Evolutionary conservation across 768 basidiomycete genomes (phyloP).

Genomic region (Mycena capillaripes): DNA sequence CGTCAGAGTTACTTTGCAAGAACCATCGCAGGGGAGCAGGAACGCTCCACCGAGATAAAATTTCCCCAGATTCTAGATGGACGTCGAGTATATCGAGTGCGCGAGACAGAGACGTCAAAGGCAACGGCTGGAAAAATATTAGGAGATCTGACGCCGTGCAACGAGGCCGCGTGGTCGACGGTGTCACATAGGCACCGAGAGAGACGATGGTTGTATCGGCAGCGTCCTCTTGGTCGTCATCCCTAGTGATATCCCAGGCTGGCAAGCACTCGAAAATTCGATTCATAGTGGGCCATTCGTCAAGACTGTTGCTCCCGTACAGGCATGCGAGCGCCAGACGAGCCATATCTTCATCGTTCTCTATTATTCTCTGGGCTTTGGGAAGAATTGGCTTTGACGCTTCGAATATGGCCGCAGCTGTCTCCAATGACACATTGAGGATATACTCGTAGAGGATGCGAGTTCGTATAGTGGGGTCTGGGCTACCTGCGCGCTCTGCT

Average conservation of each 20-base stretch:
- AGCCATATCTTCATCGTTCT: constrained; percentile 86
- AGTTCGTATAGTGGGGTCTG: constrained; percentile 76
- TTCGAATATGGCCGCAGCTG: constrained; percentile 85
- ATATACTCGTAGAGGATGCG: constrained; percentile 82
- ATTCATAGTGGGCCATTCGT: constrained; percentile 89
- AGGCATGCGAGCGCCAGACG: constrained; percentile 89
- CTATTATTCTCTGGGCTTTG: constrained; percentile 77
- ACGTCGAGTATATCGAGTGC: constrained; percentile 93
- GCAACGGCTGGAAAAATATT: constrained; percentile 86
- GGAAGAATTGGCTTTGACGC: constrained; percentile 92
- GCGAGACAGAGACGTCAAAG: constrained; percentile 79
- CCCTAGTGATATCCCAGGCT: constrained; percentile 79
- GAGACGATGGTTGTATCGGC: constrained; percentile 88
- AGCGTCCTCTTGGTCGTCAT: constrained; percentile 78
- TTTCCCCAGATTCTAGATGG: constrained; percentile 95
- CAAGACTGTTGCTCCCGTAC: constrained; percentile 82
- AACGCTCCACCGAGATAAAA: constrained; percentile 89
- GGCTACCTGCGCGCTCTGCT: constrained; percentile 82
- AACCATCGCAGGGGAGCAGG: constrained; percentile 92
- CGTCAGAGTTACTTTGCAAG: constrained; percentile 78
- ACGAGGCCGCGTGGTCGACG: constrained; percentile 70
- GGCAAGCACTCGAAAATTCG: constrained; percentile 96
- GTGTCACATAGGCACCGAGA: constrained; percentile 83
- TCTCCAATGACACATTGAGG: constrained; percentile 74
- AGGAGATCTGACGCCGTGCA: constrained; percentile 80